Percentiles rank a stretch among this genome's conserved stretches.
Evolutionary conservation across 495 filamentous ascomycete species (phyloP).

Genomic region (Penicillium samsonianum): DNA sequence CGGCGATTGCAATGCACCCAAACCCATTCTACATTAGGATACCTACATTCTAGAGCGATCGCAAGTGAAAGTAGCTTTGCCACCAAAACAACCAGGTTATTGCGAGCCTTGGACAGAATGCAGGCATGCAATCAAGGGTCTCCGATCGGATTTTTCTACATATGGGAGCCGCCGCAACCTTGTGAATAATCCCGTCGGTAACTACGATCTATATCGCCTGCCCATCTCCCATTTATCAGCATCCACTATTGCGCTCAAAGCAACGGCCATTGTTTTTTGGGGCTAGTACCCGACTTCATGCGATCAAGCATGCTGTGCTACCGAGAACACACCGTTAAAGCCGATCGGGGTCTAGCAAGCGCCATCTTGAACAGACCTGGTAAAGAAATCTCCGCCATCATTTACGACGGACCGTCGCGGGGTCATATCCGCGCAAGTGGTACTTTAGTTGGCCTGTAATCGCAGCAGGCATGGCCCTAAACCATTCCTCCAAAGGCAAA

Average conservation of each 20-base stretch:
- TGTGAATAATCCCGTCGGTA: not conserved
- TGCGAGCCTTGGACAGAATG: not conserved
- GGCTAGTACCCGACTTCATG: not conserved
- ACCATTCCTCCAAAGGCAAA: not conserved
- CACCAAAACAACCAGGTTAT: constrained; percentile 1
- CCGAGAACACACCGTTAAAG: not conserved
- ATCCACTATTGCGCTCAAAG: constrained; percentile 1
- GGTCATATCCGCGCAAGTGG: not conserved
- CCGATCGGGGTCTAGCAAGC: not conserved
- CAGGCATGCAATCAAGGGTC: not conserved
- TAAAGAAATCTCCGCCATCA: not conserved
- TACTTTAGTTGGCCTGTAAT: too few species aligned
- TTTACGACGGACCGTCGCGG: not conserved
- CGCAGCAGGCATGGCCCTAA: not conserved
- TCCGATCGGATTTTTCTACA: constrained; percentile 3
- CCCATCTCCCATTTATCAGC: not conserved
- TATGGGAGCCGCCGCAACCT: too few species aligned
- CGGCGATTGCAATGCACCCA: not conserved
- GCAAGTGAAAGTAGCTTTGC: not conserved
- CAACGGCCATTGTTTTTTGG: not conserved
- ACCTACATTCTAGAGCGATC: not conserved
- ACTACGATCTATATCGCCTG: constrained; percentile 3
- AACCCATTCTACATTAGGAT: constrained; percentile 2
- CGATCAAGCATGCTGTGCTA: not conserved
- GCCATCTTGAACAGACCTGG: not conserved